A percentile compares a stretch with the other conserved stretches of the same genome.
Conservation (phyloP, 2,329 filamentous ascomycete genomes). For the Exophiala mesophila region DNA sequence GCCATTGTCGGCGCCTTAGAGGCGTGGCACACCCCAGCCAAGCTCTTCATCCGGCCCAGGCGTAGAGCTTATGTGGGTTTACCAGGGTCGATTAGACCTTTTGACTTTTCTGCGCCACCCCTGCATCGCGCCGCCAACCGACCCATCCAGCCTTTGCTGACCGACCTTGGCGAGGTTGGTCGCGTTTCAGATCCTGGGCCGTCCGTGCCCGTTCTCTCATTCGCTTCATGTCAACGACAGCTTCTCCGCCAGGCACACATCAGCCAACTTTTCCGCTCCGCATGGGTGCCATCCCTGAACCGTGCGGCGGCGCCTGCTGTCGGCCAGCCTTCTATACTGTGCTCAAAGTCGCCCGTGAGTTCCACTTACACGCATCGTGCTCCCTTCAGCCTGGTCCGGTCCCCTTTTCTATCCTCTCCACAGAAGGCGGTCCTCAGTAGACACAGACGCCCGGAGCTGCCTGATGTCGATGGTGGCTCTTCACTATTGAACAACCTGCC, state of each 20-base stretch:
- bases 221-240: constrained; percentile 3
- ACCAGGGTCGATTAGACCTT: neutral
- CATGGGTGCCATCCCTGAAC: constrained; percentile 1
- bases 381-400: constrained; percentile 13
- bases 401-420: constrained; percentile 13
- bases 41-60: neutral
- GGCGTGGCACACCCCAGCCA: neutral
- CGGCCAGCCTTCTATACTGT: constrained; percentile 13
- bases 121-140: constrained; percentile 14
- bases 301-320: constrained; percentile 1
- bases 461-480: neutral
- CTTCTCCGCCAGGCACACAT: constrained; percentile 4
- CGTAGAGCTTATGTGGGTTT: neutral
- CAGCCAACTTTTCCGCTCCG: constrained; percentile 9
- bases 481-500: constrained; percentile 12
- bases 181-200: constrained; percentile 16
- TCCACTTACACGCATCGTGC: constrained; percentile 4
- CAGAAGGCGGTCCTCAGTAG: constrained; percentile 5
- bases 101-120: neutral
- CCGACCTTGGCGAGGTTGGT: constrained; percentile 11
- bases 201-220: constrained; percentile 11
- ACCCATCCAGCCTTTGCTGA: constrained; percentile 15
- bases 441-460: neutral
- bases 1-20: neutral
- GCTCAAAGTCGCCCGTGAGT: neutral